A percentile compares a stretch with the other conserved stretches of the same genome.
phyloP scores from a whole-genome alignment of 2,329 filamentous ascomycete species.

The Delphinella strobiligena region DNA sequence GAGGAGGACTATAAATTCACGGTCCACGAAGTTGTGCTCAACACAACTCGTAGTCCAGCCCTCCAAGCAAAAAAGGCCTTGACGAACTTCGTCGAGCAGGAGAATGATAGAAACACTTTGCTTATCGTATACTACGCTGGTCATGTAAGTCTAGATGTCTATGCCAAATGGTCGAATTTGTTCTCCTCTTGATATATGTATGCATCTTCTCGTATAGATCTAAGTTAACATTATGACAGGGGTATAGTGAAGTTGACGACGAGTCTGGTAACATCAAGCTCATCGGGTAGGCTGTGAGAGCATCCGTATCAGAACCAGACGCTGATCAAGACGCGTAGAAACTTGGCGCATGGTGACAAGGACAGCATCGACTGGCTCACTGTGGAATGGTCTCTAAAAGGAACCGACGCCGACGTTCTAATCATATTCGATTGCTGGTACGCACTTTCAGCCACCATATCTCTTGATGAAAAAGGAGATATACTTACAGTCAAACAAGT shows the following conservation, averaged over 20 bases:
- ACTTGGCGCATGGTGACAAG: background rate
- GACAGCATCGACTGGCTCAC: constrained; percentile 2
- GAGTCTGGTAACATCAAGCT: constrained; percentile 1
- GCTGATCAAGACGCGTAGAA: background rate
- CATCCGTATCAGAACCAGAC: background rate
- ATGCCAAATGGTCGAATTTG: too few relatives aligned
- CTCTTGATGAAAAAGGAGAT: too few relatives aligned
- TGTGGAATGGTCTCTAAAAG: background rate
- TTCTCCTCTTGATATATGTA: too few relatives aligned
- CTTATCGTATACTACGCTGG: constrained; percentile 21
- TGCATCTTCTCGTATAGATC: too few relatives aligned
- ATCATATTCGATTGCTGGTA: constrained; percentile 9
- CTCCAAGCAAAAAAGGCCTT: constrained; percentile 12
- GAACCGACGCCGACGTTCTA: constrained; percentile 2
- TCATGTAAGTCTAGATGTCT: too few relatives aligned
- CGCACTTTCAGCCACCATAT: too few relatives aligned
- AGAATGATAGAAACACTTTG: constrained; percentile 13
- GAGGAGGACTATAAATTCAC: constrained; percentile 8
- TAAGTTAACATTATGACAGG: too few relatives aligned
- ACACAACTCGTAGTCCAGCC: constrained; percentile 4
- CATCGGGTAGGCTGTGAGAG: background rate
- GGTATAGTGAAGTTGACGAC: background rate
- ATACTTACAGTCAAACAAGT: too few relatives aligned
- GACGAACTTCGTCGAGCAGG: constrained; percentile 11
- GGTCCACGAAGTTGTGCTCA: constrained; percentile 2